Evolutionary conservation across 495 filamentous ascomycete genomes (phyloP), one percentile per base, ranked within the genome.

Genomic region (Hypoxylon cercidicola): DNA sequence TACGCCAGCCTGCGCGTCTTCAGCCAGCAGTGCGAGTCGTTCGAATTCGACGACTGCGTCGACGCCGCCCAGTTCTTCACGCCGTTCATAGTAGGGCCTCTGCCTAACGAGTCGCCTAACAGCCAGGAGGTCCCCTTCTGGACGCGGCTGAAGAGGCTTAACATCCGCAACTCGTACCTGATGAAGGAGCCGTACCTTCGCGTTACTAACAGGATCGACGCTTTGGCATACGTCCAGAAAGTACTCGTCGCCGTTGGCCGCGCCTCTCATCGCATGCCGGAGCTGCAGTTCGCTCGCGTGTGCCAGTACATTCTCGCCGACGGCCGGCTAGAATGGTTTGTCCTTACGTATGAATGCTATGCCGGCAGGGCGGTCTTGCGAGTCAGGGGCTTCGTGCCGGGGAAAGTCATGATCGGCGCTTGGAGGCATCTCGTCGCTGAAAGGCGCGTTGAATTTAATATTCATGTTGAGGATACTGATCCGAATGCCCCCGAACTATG

Each of bases 21-120:
- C 16, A 60, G 60, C 34, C 60, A 69, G 41, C 65, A 64, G 10
- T 64, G 60, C 56, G 65, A 69, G 34, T 64, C 65, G 5, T 65
- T 69, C 44, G 60, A 64, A 3, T 69, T 69, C 65, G 65, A 69
- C 55, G 65, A 69, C 55, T 59, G 65, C 50, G 40, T 69, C 54
- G 65, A 69, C 13, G 65, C 54, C 7, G 32, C 30, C 19, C 60
- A 64, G 28, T 69, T 69, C 37, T 69, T 69, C 37, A 19, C 60
- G 12, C 65, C 65, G 0, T 69, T 69, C 12, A 34, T 68, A 1
- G 16, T 40, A 0, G 62, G 55, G 1, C 46, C 45, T 11, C 16
- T n/a, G 10, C 20, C 34, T 5, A 51, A 61, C 19, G 23, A 49
- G 34, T 16, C 54, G 30, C 47, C 46, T 11, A 59, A 12, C 11